These are phyloP conservation scores for Gossypium bickii DNA, from an alignment of 345 rosid genomes.

Conservation along the genomic window DNA sequence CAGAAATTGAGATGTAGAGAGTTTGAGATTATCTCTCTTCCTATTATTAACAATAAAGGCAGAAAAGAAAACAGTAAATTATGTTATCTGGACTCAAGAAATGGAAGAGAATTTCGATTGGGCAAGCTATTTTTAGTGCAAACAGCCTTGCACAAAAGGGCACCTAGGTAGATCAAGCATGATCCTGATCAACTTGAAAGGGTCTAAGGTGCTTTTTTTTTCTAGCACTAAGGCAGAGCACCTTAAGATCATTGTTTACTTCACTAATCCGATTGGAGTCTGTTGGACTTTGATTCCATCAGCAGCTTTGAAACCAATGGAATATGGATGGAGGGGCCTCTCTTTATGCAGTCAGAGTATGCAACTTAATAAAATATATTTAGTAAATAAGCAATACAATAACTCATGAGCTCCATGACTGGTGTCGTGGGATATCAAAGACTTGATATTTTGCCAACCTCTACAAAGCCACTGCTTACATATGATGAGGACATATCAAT, in stretches of 20 bases:
- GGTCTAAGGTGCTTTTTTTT: neutral
- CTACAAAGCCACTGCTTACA: neutral
- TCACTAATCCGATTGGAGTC: neutral
- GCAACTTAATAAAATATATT: neutral
- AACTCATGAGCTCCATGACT: neutral
- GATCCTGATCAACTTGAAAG: neutral
- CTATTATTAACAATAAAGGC: neutral
- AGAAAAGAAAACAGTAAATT: neutral
- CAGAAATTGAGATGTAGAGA: neutral
- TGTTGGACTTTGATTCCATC: neutral
- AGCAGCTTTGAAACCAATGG: neutral
- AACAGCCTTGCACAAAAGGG: neutral
- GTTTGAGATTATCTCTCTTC: neutral
- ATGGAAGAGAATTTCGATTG: neutral
- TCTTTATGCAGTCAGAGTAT: neutral
- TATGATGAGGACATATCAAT: neutral
- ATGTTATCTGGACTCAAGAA: neutral
- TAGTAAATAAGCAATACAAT: neutral
- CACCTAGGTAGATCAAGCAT: neutral
- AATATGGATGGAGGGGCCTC: neutral
- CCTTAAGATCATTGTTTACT: neutral
- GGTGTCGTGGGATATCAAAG: neutral
- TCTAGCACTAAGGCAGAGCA: neutral
- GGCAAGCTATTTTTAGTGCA: neutral
- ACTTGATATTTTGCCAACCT: neutral